phyloP scores from a whole-genome alignment of 208 protist genomes.

The Leptomonas pyrrhocoris region DNA sequence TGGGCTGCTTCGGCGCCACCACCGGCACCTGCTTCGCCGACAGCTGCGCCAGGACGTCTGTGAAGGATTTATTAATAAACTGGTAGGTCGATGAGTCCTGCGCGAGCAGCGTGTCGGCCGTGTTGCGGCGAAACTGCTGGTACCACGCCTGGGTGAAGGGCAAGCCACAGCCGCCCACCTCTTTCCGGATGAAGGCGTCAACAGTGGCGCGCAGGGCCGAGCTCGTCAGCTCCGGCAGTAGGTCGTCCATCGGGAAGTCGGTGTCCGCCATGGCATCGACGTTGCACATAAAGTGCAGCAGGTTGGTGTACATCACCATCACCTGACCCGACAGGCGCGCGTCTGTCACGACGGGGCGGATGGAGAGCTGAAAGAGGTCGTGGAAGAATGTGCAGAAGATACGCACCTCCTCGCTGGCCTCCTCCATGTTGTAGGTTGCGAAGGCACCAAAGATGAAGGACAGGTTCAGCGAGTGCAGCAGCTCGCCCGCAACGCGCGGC shows the following conservation, averaged over 20 bases:
- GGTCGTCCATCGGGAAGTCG: conserved; percentile 39
- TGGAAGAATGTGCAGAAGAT: conserved; percentile 83
- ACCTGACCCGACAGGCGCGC: conserved; percentile 52
- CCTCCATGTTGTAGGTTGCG: conserved; percentile 83
- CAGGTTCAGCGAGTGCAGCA: conserved; percentile 78
- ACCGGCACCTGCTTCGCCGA: conserved; percentile 31
- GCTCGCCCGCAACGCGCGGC: conserved; percentile 44
- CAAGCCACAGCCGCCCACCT: conserved; percentile 71
- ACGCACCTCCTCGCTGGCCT: conserved; percentile 60
- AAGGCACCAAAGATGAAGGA: conserved; percentile 83
- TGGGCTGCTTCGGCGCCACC: conserved; percentile 23
- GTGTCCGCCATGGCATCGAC: conserved; percentile 78
- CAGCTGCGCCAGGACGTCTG: conserved; percentile 44
- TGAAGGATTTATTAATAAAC: conserved; percentile 65
- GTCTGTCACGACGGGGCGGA: conserved; percentile 61
- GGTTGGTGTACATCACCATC: conserved; percentile 84
- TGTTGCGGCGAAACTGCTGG: conserved; percentile 68
- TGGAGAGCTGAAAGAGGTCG: conserved; percentile 79
- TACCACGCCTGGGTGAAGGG: conserved; percentile 84
- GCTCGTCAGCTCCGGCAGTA: conserved; percentile 71
- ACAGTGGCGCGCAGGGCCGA: conserved; percentile 48
- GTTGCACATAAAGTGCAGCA: conserved; percentile 91
- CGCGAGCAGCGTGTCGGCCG: conserved; percentile 68
- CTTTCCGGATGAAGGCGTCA: conserved; percentile 67
- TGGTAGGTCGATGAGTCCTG: conserved; percentile 72